Conservation (phyloP, 192 early-diverging fungal species). For the Linnemannia exigua region DNA sequence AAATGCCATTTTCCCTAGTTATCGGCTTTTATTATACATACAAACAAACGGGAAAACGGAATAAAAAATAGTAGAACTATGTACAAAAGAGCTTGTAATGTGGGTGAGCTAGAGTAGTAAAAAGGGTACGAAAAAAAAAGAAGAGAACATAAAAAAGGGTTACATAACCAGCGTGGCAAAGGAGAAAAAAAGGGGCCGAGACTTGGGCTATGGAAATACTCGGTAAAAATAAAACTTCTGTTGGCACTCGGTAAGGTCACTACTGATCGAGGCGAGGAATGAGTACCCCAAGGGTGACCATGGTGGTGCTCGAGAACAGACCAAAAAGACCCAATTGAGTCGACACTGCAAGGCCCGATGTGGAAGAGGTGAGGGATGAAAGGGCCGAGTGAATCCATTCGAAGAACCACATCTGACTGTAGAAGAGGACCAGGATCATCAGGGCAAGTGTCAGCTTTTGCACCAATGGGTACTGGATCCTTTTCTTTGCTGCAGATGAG, state of each 20-base stretch:
- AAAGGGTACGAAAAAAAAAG: background rate
- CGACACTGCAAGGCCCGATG: background rate
- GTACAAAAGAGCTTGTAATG: background rate
- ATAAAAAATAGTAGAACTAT: background rate
- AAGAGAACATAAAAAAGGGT: too few relatives aligned
- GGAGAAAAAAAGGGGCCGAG: background rate
- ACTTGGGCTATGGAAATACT: background rate
- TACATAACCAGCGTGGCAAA: background rate
- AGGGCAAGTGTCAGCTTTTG: background rate
- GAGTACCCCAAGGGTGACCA: constrained; percentile 14
- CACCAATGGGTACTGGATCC: background rate
- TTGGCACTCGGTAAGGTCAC: background rate
- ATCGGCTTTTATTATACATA: background rate
- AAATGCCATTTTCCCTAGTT: background rate
- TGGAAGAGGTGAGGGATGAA: background rate
- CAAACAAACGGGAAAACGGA: background rate
- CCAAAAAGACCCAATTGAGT: constrained; percentile 13
- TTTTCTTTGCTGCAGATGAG: background rate
- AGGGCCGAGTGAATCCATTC: constrained; percentile 14
- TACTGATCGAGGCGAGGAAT: background rate
- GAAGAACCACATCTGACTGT: constrained; percentile 14
- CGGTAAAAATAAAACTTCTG: background rate
- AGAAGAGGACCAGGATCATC: constrained; percentile 1
- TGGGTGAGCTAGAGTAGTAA: background rate
- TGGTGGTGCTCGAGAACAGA: background rate